A percentile compares a stretch with the other conserved stretches of the same genome.
Evolutionary conservation across 2,329 filamentous ascomycete species (phyloP).

Genomic region (Alternaria consortialis): DNA sequence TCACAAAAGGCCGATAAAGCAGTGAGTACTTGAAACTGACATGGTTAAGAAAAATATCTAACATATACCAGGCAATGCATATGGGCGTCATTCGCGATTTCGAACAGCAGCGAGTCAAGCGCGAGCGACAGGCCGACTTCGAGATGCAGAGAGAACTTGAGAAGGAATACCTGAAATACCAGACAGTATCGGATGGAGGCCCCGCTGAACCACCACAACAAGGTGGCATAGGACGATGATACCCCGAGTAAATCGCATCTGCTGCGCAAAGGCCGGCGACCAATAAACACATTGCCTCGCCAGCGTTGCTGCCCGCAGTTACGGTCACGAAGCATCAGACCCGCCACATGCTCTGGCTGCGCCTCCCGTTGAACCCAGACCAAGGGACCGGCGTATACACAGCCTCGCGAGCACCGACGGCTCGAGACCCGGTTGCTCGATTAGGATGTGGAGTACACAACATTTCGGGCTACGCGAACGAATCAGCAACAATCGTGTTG

Average conservation of each 20-base stretch:
- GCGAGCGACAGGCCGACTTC: conserved; percentile 91
- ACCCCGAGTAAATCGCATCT: background rate
- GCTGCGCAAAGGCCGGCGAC: conserved; percentile 5
- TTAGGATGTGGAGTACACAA: background rate
- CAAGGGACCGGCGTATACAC: conserved; percentile 9
- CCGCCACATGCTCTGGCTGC: conserved; percentile 18
- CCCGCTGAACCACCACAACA: conserved; percentile 38
- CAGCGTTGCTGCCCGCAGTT: conserved; percentile 2
- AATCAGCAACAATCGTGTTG: background rate
- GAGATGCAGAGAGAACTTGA: conserved; percentile 88
- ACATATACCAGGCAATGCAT: conserved; percentile 80
- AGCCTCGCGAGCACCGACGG: conserved; percentile 13
- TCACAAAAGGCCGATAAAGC: conserved; percentile 84
- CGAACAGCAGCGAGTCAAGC: conserved; percentile 90
- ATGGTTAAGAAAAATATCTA: conserved; percentile 11
- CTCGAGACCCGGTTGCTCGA: background rate
- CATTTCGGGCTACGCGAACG: background rate
- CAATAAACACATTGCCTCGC: conserved; percentile 6
- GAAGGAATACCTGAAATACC: conserved; percentile 87
- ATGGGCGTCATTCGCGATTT: conserved; percentile 92
- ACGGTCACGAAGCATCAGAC: conserved; percentile 11
- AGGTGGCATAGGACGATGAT: conserved; percentile 15
- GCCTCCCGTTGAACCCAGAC: conserved; percentile 19
- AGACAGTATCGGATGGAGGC: conserved; percentile 69
- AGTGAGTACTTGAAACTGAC: conserved; percentile 60